Percentiles rank a stretch among this genome's conserved stretches.
Conservation (phyloP, 192 early-diverging fungal species). For the Dimargaris cristalligena region DNA sequence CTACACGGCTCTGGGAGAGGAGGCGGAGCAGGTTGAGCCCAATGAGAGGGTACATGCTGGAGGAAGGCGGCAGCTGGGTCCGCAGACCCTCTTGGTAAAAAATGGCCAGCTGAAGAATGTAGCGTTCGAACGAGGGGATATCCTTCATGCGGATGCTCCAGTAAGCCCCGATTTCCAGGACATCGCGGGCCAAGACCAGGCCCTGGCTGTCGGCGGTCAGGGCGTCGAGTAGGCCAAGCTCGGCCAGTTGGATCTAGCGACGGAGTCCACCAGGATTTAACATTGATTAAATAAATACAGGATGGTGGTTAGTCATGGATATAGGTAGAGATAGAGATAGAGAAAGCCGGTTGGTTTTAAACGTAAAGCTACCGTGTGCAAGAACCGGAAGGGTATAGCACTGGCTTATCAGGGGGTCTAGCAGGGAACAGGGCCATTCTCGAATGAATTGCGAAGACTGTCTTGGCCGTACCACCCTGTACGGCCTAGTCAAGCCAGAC, state of each 20-base stretch:
- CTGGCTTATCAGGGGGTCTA: too few relatives aligned
- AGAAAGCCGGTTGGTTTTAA: too few relatives aligned
- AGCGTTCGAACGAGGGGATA: slow-evolving; percentile 88
- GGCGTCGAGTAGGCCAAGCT: slow-evolving; percentile 27
- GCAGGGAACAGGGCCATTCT: too few relatives aligned
- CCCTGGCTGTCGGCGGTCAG: slow-evolving; percentile 14
- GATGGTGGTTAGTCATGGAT: too few relatives aligned
- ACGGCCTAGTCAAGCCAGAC: too few relatives aligned
- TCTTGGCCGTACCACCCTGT: too few relatives aligned
- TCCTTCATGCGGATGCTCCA: slow-evolving; percentile 73
- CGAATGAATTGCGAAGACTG: too few relatives aligned
- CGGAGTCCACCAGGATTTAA: too few relatives aligned
- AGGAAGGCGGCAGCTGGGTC: slow-evolving; percentile 46
- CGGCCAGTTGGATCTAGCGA: slow-evolving; percentile 26
- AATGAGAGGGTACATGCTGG: slow-evolving; percentile 71
- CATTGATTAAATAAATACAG: too few relatives aligned
- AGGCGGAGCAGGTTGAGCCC: slow-evolving; percentile 88
- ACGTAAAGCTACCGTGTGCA: too few relatives aligned
- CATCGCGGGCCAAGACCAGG: slow-evolving; percentile 33
- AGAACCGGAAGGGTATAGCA: too few relatives aligned
- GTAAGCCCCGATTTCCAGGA: slow-evolving; percentile 80
- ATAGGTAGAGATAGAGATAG: too few relatives aligned
- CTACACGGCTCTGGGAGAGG: slow-evolving; percentile 81
- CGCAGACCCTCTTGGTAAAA: slow-evolving; percentile 64
- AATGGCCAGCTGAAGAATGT: slow-evolving; percentile 77